A percentile compares a stretch with the other conserved stretches of the same genome.
Conservation (phyloP, 345 rosid genomes). For the Eucalyptus marginata region DNA sequence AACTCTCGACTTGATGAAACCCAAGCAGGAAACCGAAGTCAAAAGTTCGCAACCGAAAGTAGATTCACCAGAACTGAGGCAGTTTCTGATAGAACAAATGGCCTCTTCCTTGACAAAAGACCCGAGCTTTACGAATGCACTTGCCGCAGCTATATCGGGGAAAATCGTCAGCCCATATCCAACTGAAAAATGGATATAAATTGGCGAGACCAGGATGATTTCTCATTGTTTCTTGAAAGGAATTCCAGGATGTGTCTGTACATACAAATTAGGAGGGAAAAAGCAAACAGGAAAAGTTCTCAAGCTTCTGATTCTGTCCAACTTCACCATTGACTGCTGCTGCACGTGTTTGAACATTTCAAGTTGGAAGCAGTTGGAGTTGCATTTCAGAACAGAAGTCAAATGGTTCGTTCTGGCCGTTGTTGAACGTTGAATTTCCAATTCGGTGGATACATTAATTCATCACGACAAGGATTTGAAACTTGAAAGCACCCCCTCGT, state of each 20-base stretch:
- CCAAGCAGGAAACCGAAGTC: slow-evolving; percentile 1
- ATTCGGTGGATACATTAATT: not conserved
- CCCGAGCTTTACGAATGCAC: slow-evolving; percentile 77
- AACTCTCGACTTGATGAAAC: slow-evolving; percentile 34
- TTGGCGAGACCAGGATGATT: not conserved
- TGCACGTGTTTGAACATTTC: not conserved
- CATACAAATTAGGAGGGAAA: not conserved
- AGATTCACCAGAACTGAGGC: slow-evolving; percentile 40
- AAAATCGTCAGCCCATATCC: slow-evolving; percentile 30
- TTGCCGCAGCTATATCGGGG: slow-evolving; percentile 84
- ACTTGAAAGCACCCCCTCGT: not conserved
- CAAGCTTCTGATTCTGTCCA: not conserved
- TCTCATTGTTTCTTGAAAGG: not conserved
- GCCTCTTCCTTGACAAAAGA: slow-evolving; percentile 79
- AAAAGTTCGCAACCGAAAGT: not conserved
- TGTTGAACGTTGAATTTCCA: not conserved
- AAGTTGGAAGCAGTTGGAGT: not conserved
- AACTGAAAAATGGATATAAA: not conserved
- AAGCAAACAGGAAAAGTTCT: not conserved
- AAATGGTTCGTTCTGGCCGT: not conserved
- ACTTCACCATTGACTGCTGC: not conserved
- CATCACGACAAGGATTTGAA: not conserved
- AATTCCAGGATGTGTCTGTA: not conserved
- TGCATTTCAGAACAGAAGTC: not conserved
- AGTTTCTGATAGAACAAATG: slow-evolving; percentile 79